These are phyloP conservation scores for Phytopythium kandeliae DNA, from an alignment of 352 stramenopile species.

Conservation along the genomic window DNA sequence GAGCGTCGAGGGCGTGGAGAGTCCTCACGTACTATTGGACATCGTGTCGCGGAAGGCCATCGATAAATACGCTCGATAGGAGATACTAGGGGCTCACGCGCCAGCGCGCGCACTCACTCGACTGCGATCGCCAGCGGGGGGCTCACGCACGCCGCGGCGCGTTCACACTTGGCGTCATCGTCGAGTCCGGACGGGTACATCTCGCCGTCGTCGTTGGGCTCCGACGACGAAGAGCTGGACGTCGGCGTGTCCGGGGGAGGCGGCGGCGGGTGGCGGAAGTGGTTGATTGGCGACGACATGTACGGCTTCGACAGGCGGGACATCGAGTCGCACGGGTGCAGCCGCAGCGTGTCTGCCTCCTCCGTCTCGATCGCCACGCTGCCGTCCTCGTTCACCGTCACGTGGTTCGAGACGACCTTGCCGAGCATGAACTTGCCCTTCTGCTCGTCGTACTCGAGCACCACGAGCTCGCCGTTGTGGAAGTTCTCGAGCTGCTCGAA, in stretches of 20 bases:
- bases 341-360: conserved; percentile 41
- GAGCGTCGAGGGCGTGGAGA: background rate
- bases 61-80: conserved; percentile 1
- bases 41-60: background rate
- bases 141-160: no score
- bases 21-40: background rate
- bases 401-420: conserved; percentile 62
- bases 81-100: background rate
- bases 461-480: conserved; percentile 78
- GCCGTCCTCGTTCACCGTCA: conserved; percentile 40
- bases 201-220: conserved; percentile 12
- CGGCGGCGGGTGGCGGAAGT: conserved; percentile 53
- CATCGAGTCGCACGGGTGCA: conserved; percentile 38
- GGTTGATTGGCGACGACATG: conserved; percentile 55
- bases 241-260: conserved; percentile 19
- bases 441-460: conserved; percentile 68
- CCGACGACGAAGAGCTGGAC: conserved; percentile 28
- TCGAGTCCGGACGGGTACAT: conserved; percentile 14
- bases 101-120: background rate
- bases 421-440: conserved; percentile 53
- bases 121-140: conserved; percentile 1
- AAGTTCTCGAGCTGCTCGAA: conserved; percentile 86
- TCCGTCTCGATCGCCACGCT: conserved; percentile 33
- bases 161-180: conserved; percentile 9
- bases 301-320: conserved; percentile 43